Conservation (phyloP, 148 eudicot genomes). For the Salicornia ramosissima region DNA sequence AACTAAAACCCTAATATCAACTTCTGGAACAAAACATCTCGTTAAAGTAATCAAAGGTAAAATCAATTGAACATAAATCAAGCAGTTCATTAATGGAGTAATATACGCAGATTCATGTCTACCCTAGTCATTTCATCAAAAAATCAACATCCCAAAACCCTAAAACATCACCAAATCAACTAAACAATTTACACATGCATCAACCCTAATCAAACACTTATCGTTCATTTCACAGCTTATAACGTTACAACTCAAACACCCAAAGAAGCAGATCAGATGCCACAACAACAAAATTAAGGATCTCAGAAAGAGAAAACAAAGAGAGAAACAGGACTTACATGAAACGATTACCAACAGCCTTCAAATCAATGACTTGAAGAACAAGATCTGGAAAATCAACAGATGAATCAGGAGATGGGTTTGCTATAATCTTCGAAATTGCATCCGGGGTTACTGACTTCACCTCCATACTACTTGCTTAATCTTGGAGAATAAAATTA, state of each 20-base stretch:
- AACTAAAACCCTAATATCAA: slow-evolving; percentile 6
- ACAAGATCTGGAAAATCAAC: slow-evolving; percentile 47
- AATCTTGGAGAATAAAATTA: neutral
- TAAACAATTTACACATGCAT: neutral
- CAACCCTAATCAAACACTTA: neutral
- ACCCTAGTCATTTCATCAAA: neutral
- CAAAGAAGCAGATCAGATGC: too few relatives aligned
- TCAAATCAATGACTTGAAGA: slow-evolving; percentile 76
- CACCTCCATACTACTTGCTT: slow-evolving; percentile 29
- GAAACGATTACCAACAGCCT: slow-evolving; percentile 53
- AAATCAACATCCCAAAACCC: neutral
- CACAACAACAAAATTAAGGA: neutral
- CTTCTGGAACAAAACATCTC: neutral
- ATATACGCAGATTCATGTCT: too few relatives aligned
- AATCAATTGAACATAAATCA: neutral
- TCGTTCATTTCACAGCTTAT: neutral
- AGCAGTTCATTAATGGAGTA: neutral
- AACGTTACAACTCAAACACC: neutral
- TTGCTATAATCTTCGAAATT: slow-evolving; percentile 49
- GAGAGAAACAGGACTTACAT: slow-evolving; percentile 34
- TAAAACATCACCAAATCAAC: neutral
- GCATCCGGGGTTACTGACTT: slow-evolving; percentile 60
- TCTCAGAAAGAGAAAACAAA: neutral
- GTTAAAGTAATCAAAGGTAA: neutral
- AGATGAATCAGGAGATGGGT: slow-evolving; percentile 75